These are phyloP conservation scores for Coprinellus aureogranulatus DNA, from an alignment of 768 basidiomycete genomes.

Conservation along the genomic window DNA sequence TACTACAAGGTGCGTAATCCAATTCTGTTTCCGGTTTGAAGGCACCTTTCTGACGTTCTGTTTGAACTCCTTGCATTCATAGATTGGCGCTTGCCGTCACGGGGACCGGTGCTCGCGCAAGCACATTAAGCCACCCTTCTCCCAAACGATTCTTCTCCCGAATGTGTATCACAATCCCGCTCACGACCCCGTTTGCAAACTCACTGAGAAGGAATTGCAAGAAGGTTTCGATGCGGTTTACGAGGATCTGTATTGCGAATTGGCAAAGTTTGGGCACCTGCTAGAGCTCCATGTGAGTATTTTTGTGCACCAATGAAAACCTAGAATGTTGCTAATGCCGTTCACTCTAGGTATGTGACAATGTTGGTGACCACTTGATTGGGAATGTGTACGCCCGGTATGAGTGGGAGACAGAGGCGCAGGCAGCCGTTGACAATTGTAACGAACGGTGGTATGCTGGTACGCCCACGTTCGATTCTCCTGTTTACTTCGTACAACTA, in stretches of 20 bases:
- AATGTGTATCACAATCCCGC: slow-evolving; percentile 99
- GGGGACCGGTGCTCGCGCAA: slow-evolving; percentile 98
- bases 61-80: neutral
- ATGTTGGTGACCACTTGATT: slow-evolving; percentile 98
- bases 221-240: slow-evolving; percentile 93
- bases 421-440: slow-evolving; percentile 85
- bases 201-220: slow-evolving; percentile 83
- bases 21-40: slow-evolving; percentile 7
- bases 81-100: slow-evolving; percentile 99
- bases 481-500: neutral
- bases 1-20: slow-evolving; percentile 79
- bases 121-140: slow-evolving; percentile 96
- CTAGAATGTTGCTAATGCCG: slow-evolving; percentile 11
- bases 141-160: slow-evolving; percentile 92
- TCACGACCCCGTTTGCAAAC: slow-evolving; percentile 86
- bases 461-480: slow-evolving; percentile 33
- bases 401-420: slow-evolving; percentile 98
- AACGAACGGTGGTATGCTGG: slow-evolving; percentile 99
- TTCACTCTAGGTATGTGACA: slow-evolving; percentile 79
- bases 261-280: slow-evolving; percentile 93
- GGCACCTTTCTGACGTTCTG: slow-evolving; percentile 7
- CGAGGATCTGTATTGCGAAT: slow-evolving; percentile 92
- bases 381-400: slow-evolving; percentile 98
- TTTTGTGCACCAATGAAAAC: neutral
- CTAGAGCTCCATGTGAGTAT: slow-evolving; percentile 86